Base-by-base conservation (phyloP, 2,329 filamentous ascomycete species). In the Sporothrix inflata region DNA sequence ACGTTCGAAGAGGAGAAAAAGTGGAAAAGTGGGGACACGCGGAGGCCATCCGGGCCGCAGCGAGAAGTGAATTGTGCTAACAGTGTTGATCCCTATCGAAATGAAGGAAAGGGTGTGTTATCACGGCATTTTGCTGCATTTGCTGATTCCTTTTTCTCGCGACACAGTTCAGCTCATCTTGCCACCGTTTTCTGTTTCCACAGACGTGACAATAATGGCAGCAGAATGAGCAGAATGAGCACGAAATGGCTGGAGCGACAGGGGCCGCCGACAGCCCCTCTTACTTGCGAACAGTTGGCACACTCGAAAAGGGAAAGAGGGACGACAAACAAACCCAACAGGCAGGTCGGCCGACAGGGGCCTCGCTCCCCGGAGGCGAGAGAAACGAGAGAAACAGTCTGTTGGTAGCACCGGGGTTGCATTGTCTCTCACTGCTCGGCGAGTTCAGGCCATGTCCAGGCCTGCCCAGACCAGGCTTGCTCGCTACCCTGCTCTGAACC, bases 11-110 rank as follows among this genome's bases (percentile, higher is more conserved):
- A 49, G 45, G 8, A 63, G 38, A 21, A n/a, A 24, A 47, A 49
- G 63, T 30, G 42, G 63, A n/a, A 67, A 49, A n/a, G 42, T 34
- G 63, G 63, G 14, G 42, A 49, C 42, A 11, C 45, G 24, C 42
- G 65, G 45, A 68, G 45, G 65, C 61, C 42, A 49, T 66, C 61
- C 61, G 61, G 40, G 61, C 60, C 60, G 60, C 60, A 63, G 60
- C 60, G 60, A 55, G 30, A n/a, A n/a, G 38, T 55, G 21, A 55
- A 11, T 16, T 27, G 14, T 14, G 30, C 60, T 27, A 63, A 63
- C 45, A 24, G n/a, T 66, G 61, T 7, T 49, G 61, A 66, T 66
- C 61, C 42, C 24, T 45, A 45, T 65, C 51, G 40, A 42, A 55
- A n/a, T n/a, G 51, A 34, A 34, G 30, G 30, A 34, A 34, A 61